A percentile compares a stretch with the other conserved stretches of the same genome.
Conservation (phyloP, 331 rosid genomes). For the Acacia pycnantha region DNA sequence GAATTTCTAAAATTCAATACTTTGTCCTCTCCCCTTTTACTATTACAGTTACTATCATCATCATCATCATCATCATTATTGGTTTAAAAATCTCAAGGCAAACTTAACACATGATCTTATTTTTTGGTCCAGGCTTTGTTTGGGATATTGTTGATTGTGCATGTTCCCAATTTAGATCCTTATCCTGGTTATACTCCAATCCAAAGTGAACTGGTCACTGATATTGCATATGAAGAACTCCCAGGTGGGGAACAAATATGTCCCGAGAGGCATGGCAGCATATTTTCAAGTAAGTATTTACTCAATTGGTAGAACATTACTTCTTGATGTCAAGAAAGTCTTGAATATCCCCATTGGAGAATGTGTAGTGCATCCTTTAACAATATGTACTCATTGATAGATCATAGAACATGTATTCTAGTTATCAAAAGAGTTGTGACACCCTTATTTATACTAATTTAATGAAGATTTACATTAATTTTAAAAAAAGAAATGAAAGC, state of each 20-base stretch:
- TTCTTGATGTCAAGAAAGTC: background rate
- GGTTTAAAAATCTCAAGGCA: background rate
- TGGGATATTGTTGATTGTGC: constrained; percentile 71
- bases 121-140: constrained; percentile 69
- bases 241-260: constrained; percentile 80
- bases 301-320: constrained; percentile 19
- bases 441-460: background rate
- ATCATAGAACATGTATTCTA: constrained; percentile 22
- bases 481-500: background rate
- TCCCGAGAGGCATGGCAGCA: constrained; percentile 68
- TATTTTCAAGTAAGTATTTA: constrained; percentile 73
- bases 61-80: background rate
- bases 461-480: background rate
- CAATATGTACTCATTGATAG: background rate
- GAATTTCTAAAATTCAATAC: background rate
- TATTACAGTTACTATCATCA: background rate
- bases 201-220: constrained; percentile 54
- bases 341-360: background rate
- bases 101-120: constrained; percentile 7
- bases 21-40: background rate
- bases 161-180: constrained; percentile 79
- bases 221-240: constrained; percentile 77
- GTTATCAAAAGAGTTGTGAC: background rate
- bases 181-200: constrained; percentile 80
- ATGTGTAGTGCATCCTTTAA: background rate